phyloP scores from a whole-genome alignment of 1,139 yeast species.

The Hyphopichia fennica region DNA sequence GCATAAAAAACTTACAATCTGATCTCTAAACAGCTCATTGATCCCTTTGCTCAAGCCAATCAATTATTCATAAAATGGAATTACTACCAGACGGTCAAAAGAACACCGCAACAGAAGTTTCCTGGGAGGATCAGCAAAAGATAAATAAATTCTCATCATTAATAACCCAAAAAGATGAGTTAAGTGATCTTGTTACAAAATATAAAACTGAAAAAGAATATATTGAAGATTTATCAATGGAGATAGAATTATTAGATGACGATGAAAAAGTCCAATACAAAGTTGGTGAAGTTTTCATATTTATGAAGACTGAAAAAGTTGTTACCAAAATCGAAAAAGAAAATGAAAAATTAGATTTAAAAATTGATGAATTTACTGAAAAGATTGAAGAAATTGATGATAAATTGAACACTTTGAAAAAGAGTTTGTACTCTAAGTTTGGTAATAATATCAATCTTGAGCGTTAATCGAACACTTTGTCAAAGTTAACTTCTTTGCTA shows the following conservation, averaged over 20 bases:
- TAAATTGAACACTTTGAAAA: conserved; percentile 61
- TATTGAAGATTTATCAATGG: conserved; percentile 81
- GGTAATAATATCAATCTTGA: conserved; percentile 90
- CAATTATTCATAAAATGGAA: conserved; percentile 35
- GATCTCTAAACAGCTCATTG: too few relatives aligned
- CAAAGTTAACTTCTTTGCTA: neutral
- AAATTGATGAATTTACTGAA: conserved; percentile 47
- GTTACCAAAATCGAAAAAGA: conserved; percentile 66
- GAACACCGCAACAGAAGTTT: conserved; percentile 70
- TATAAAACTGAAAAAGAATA: conserved; percentile 78
- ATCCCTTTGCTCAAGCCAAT: too few relatives aligned
- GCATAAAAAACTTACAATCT: too few relatives aligned
- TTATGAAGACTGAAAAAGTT: conserved; percentile 64
- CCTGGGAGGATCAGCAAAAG: conserved; percentile 85
- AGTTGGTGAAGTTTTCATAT: conserved; percentile 76
- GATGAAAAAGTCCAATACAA: conserved; percentile 68
- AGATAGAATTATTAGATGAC: conserved; percentile 82
- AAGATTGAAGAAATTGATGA: conserved; percentile 53
- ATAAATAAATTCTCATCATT: conserved; percentile 87
- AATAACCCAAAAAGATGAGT: conserved; percentile 64
- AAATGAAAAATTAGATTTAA: conserved; percentile 47
- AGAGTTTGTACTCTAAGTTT: conserved; percentile 79
- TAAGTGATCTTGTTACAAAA: conserved; percentile 49
- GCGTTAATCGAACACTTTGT: conserved; percentile 13
- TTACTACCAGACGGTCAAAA: conserved; percentile 65